Evolutionary conservation across 2,329 filamentous ascomycete genomes (phyloP).

Genomic region (Parastagonospora avenae): DNA sequence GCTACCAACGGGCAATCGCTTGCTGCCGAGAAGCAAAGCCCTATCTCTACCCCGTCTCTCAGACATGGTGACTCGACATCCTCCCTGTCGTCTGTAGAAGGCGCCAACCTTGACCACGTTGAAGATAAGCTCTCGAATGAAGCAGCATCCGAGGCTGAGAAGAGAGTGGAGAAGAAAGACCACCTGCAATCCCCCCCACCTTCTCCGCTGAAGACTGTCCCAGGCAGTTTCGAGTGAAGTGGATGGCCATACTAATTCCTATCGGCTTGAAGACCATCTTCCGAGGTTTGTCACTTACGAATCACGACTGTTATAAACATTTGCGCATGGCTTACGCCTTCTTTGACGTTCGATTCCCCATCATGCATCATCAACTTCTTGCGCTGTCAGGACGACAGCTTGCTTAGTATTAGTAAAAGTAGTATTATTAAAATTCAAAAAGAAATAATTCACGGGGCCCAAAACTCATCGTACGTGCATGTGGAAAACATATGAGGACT

Average conservation of each 20-base stretch:
- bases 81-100: constrained; percentile 41
- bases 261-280: not conserved
- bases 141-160: constrained; percentile 17
- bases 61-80: constrained; percentile 42
- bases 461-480: not conserved
- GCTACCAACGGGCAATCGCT: constrained; percentile 26
- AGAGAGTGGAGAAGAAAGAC: constrained; percentile 39
- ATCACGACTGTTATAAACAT: constrained; percentile 15
- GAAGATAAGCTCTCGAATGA: constrained; percentile 24
- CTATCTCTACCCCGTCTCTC: constrained; percentile 42
- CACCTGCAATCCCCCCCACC: constrained; percentile 51
- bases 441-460: too few relatives aligned
- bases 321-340: not conserved
- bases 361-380: not conserved
- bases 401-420: constrained; percentile 8
- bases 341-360: constrained; percentile 1
- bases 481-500: not conserved
- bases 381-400: not conserved
- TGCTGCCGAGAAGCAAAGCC: constrained; percentile 31
- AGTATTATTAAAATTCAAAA: constrained; percentile 1
- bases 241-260: not conserved
- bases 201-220: constrained; percentile 39
- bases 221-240: constrained; percentile 35
- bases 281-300: constrained; percentile 10
- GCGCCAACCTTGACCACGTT: constrained; percentile 34